Evolutionary conservation across 2,329 filamentous ascomycete species (phyloP), one percentile per base, ranked within the genome.

Genomic region (Aspergillus sojae): DNA sequence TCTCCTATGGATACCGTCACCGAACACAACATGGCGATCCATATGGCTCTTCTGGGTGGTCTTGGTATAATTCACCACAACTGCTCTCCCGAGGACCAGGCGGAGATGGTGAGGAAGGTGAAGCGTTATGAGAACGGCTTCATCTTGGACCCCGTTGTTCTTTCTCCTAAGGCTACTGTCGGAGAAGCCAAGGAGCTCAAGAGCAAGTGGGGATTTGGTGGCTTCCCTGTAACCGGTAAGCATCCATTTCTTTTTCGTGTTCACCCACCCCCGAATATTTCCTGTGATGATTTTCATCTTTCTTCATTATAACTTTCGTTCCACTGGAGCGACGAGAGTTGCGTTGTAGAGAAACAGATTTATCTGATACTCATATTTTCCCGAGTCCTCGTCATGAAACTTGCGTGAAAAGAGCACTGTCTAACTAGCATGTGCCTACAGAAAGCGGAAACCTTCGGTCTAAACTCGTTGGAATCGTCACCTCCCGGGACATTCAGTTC

Each of bases 1-100:
- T 98, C 95, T 45, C 95, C 96, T 74, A 99, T 99, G 95, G 95
- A 99, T 84, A 99, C 95, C 11, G 95, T 99, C 78, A 99, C 96
- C 50, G 95, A 99, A 84, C 92, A 97, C 83, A 94, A 96, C 79
- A 99, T 99, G 96, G 96, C 95, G 69, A 98, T 99, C 74, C 92
- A 97, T 83, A 97, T 85, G 78, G 82, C 83, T 45, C 78, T 85
- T 56, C 79, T 85, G 52, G 82, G 83, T 72, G 84, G 84, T 61
- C 75, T 85, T 5, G 84, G 95, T 82, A 93, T 99, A 72, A 96
- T 99, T 71, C 95, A 99, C 85, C 95, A 99, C 88, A 99, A 99
- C 85, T 99, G 95, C 87, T 95, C 94, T n/a, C 88, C 94, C 34
- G 93, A 98, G 32, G 92, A 92, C 61, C 95, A 99, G 84, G 95